Evolutionary conservation across 2,329 filamentous ascomycete species (phyloP).

Genomic region (Neofusicoccum kwambonambiense): DNA sequence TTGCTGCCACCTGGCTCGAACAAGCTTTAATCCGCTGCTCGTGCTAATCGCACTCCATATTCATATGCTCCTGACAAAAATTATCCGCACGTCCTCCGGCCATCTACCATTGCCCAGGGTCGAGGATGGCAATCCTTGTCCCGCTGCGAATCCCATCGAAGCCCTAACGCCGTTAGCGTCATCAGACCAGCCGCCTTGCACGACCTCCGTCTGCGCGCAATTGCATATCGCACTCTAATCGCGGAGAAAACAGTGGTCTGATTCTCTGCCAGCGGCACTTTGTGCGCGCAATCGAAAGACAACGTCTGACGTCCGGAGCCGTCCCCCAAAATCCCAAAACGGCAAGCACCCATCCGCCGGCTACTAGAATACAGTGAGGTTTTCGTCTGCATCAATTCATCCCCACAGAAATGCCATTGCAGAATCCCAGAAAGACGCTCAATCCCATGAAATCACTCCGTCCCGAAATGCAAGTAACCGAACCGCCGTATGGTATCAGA

Average conservation of each 20-base stretch:
- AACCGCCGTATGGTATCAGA: conserved; percentile 18
- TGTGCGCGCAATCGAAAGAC: neutral
- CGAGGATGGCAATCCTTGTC: neutral
- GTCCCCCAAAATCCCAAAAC: conserved; percentile 11
- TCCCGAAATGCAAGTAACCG: conserved; percentile 20
- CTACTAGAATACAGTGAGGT: conserved; percentile 19
- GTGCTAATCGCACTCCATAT: neutral
- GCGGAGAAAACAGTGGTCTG: conserved; percentile 5
- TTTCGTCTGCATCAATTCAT: conserved; percentile 11
- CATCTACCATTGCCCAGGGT: neutral
- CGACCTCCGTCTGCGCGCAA: neutral
- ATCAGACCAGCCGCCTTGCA: neutral
- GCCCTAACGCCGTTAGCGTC: neutral
- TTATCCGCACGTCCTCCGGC: neutral
- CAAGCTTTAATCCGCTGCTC: neutral
- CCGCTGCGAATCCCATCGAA: neutral
- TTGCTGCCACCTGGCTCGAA: neutral
- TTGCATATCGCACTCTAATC: neutral
- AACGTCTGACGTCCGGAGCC: neutral
- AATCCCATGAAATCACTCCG: conserved; percentile 19
- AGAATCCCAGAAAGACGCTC: conserved; percentile 16
- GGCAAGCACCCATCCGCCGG: conserved; percentile 10
- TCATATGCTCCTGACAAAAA: neutral
- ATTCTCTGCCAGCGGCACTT: conserved; percentile 6
- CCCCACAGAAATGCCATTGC: conserved; percentile 16